A percentile compares a stretch with the other conserved stretches of the same genome.
Evolutionary conservation across 140 eudicot species (phyloP).

Genomic region (Senecio squalidus): DNA sequence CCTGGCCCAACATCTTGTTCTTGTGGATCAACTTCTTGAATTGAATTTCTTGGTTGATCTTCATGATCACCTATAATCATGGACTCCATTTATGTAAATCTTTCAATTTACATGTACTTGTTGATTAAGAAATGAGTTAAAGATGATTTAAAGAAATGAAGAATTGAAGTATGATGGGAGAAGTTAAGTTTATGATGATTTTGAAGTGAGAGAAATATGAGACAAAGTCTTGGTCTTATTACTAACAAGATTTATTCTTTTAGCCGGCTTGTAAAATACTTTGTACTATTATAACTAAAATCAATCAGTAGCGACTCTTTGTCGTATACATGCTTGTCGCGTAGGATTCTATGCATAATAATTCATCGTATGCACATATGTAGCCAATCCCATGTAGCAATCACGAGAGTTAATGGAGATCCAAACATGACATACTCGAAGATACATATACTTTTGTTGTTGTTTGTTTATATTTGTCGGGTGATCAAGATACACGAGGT

Average conservation of each 20-base stretch:
- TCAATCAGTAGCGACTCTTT: not conserved
- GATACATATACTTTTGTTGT: not conserved
- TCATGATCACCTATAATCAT: conserved; percentile 23
- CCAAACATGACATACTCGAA: not conserved
- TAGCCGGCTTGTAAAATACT: conserved; percentile 9
- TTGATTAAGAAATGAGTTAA: conserved; percentile 23
- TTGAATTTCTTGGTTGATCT: conserved; percentile 19
- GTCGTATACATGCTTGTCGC: not conserved
- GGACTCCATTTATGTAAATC: conserved; percentile 25
- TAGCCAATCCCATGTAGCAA: not conserved
- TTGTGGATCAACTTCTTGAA: conserved; percentile 44
- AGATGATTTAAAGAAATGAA: conserved; percentile 11
- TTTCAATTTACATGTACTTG: not conserved
- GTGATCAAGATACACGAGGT: not conserved
- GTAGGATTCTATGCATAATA: not conserved
- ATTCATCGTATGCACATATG: not conserved
- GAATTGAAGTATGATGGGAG: conserved; percentile 6
- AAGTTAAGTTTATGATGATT: conserved; percentile 5
- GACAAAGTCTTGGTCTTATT: conserved; percentile 23
- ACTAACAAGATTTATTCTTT: conserved; percentile 8
- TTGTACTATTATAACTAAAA: not conserved
- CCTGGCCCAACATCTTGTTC: conserved; percentile 22
- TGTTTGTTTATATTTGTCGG: not conserved
- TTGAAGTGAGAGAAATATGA: conserved; percentile 10
- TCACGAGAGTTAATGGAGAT: not conserved